Conservation (phyloP, 2,329 filamentous ascomycete species). For the Fusarium lateritium region DNA sequence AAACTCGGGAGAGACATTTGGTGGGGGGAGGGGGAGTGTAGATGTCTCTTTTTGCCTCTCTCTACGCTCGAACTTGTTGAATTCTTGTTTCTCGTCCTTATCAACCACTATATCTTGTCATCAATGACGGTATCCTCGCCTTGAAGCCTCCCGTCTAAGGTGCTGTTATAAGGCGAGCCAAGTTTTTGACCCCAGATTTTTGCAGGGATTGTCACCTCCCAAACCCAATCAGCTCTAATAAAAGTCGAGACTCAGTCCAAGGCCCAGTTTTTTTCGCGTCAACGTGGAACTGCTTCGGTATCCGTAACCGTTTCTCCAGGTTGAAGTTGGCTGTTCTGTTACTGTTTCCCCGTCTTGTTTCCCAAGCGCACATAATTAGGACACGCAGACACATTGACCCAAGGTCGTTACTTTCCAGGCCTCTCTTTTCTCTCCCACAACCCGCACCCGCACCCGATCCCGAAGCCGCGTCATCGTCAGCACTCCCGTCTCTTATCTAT, state of each 20-base stretch:
- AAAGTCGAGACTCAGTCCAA: constrained; percentile 31
- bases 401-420: constrained; percentile 15
- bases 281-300: constrained; percentile 44
- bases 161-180: constrained; percentile 35
- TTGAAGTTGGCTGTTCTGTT: constrained; percentile 7
- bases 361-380: constrained; percentile 21
- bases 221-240: constrained; percentile 35
- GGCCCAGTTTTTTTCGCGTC: constrained; percentile 43
- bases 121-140: constrained; percentile 29
- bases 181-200: constrained; percentile 39
- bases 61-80: background rate
- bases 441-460: constrained; percentile 21
- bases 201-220: constrained; percentile 30
- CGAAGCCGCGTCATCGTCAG: constrained; percentile 40
- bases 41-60: constrained; percentile 4
- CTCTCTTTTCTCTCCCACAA: constrained; percentile 31
- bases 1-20: background rate
- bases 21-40: background rate
- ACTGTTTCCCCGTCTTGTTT: constrained; percentile 24
- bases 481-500: constrained; percentile 1
- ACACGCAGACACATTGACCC: constrained; percentile 11
- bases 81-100: constrained; percentile 32
- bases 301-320: constrained; percentile 42
- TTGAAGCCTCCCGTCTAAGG: constrained; percentile 11
- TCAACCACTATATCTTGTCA: constrained; percentile 34